These are phyloP conservation scores for Alternaria arbusti DNA, from an alignment of 2,329 filamentous ascomycete genomes.

Conservation along the genomic window DNA sequence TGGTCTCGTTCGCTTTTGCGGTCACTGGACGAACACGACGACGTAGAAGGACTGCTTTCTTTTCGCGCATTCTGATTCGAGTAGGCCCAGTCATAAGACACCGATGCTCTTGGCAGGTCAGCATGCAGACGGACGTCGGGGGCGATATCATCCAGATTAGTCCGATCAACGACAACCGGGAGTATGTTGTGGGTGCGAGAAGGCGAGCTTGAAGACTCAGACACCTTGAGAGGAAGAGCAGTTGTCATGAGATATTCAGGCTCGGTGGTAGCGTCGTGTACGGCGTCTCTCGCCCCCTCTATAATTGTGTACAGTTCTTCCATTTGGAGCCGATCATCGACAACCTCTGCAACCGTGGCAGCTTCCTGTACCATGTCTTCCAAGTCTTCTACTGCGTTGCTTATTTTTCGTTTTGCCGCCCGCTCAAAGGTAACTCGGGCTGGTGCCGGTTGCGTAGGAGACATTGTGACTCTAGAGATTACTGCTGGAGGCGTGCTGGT, in stretches of 20 bases:
- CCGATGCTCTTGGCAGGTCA: constrained; percentile 19
- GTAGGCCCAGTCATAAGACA: constrained; percentile 41
- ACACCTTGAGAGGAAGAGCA: constrained; percentile 28
- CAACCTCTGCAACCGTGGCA: constrained; percentile 44
- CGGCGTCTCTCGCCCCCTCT: constrained; percentile 45
- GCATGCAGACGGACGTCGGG: constrained; percentile 2
- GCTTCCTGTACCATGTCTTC: constrained; percentile 55
- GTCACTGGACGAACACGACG: constrained; percentile 17
- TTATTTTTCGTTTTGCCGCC: constrained; percentile 25
- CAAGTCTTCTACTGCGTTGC: constrained; percentile 47
- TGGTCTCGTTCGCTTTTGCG: constrained; percentile 2
- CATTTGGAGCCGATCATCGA: constrained; percentile 38
- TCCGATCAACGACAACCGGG: background rate
- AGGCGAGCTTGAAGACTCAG: constrained; percentile 9
- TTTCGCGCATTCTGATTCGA: background rate
- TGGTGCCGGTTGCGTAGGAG: constrained; percentile 29
- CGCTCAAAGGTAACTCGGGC: constrained; percentile 27
- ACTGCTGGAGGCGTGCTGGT: constrained; percentile 18
- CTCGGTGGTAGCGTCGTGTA: constrained; percentile 39
- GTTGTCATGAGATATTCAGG: constrained; percentile 30
- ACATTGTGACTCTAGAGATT: constrained; percentile 26
- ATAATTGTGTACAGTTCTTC: constrained; percentile 51
- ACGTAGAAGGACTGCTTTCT: constrained; percentile 2
- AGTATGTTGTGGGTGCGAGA: background rate
- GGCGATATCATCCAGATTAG: background rate